Percentiles rank a stretch among this genome's conserved stretches.
phyloP scores from a whole-genome alignment of 2,329 filamentous ascomycete genomes.

The Setomelanomma holmii region DNA sequence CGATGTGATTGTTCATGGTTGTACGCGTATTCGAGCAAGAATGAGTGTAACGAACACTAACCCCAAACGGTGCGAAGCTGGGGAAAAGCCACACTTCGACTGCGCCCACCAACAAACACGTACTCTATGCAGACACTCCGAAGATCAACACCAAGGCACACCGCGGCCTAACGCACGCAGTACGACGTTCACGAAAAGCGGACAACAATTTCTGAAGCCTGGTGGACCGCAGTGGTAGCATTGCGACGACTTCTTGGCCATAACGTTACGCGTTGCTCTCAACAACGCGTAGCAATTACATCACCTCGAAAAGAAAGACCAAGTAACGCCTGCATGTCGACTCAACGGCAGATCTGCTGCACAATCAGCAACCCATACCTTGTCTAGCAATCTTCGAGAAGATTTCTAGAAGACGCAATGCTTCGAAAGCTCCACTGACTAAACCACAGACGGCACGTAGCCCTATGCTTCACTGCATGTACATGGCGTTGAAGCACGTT shows the following conservation, averaged over 20 bases:
- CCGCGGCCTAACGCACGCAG: conserved; percentile 2
- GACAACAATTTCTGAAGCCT: not conserved
- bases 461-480: conserved; percentile 7
- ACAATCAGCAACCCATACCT: conserved; percentile 9
- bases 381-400: conserved; percentile 21
- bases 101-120: conserved; percentile 6
- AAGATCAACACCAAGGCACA: conserved; percentile 5
- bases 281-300: not conserved
- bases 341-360: not conserved
- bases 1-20: conserved; percentile 10
- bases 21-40: conserved; percentile 9
- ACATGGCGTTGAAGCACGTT: not conserved
- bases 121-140: too few species aligned
- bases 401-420: conserved; percentile 18
- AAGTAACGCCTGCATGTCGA: not conserved
- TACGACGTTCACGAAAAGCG: conserved; percentile 1
- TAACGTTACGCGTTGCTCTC: conserved; percentile 5
- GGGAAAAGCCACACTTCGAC: conserved; percentile 5
- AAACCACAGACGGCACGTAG: conserved; percentile 15
- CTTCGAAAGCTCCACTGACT: conserved; percentile 14
- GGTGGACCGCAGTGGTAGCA: not conserved
- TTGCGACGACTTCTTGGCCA: conserved; percentile 5
- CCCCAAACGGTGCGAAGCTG: not conserved
- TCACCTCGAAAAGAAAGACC: not conserved
- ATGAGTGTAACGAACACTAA: conserved; percentile 15